Evolutionary conservation across 805 yeast genomes (phyloP).

Genomic region (Candida multigemmis): DNA sequence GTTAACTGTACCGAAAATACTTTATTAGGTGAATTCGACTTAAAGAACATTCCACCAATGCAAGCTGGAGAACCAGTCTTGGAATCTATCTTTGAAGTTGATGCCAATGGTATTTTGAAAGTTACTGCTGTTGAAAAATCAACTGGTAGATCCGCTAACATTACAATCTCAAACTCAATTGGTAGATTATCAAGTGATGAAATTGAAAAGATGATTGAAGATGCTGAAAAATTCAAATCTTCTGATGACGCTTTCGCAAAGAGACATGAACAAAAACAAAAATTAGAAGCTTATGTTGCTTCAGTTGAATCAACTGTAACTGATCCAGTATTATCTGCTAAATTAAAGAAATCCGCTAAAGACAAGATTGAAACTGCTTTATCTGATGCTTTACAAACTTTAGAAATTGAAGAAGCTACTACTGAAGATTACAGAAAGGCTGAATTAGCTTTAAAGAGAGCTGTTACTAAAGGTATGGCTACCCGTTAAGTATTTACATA

Average conservation of each 20-base stretch:
- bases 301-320: conserved; percentile 93
- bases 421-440: conserved; percentile 99
- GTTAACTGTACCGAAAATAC: conserved; percentile 43
- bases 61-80: conserved; percentile 43
- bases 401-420: conserved; percentile 91
- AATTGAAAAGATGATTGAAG: conserved; percentile 40
- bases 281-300: conserved; percentile 96
- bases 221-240: conserved; percentile 69
- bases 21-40: conserved; percentile 42
- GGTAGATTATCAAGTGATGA: conserved; percentile 42
- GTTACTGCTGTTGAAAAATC: conserved; percentile 42
- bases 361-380: conserved; percentile 96
- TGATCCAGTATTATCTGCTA: conserved; percentile 96
- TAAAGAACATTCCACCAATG: conserved; percentile 43
- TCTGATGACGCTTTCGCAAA: conserved; percentile 99
- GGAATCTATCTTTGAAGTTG: conserved; percentile 42
- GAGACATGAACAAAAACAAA: conserved; percentile 98
- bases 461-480: conserved; percentile 98
- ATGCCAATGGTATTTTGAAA: conserved; percentile 43
- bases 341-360: conserved; percentile 95
- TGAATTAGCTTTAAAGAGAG: conserved; percentile 97
- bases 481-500: conserved; percentile 82
- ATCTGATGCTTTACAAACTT: conserved; percentile 96
- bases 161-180: conserved; percentile 41
- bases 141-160: conserved; percentile 42